Conservation (phyloP, 1,139 yeast species). For the Candida sanyaensis region DNA sequence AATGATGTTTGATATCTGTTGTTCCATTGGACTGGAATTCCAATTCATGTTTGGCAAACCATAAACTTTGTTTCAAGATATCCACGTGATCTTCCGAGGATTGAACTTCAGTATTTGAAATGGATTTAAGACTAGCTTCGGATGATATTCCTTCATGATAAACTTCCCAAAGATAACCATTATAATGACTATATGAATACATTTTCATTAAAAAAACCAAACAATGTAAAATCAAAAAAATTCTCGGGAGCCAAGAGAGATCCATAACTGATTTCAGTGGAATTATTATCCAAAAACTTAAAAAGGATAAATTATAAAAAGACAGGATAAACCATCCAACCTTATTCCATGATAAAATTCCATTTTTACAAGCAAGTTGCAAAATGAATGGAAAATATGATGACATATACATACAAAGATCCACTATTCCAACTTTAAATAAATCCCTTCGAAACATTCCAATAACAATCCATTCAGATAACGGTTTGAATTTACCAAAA, state of each 20-base stretch:
- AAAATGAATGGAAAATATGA: slow-evolving; percentile 57
- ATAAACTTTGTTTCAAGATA: slow-evolving; percentile 48
- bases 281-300: slow-evolving; percentile 52
- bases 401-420: slow-evolving; percentile 65
- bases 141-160: slow-evolving; percentile 56
- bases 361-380: slow-evolving; percentile 50
- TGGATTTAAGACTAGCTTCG: slow-evolving; percentile 26
- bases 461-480: slow-evolving; percentile 52
- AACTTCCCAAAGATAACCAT: slow-evolving; percentile 81
- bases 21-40: slow-evolving; percentile 44
- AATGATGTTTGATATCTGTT: slow-evolving; percentile 10
- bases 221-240: slow-evolving; percentile 79
- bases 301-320: slow-evolving; percentile 52
- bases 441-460: slow-evolving; percentile 55
- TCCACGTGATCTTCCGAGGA: slow-evolving; percentile 24
- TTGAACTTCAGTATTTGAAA: slow-evolving; percentile 16
- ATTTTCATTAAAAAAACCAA: slow-evolving; percentile 86
- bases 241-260: slow-evolving; percentile 86
- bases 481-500: slow-evolving; percentile 23
- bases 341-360: slow-evolving; percentile 54
- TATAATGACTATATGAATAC: slow-evolving; percentile 87
- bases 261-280: slow-evolving; percentile 47
- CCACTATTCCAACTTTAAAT: slow-evolving; percentile 65
- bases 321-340: slow-evolving; percentile 64
- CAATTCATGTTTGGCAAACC: slow-evolving; percentile 66